Conservation (phyloP, 2,329 filamentous ascomycete species). For the Colletotrichum limetticola region DNA sequence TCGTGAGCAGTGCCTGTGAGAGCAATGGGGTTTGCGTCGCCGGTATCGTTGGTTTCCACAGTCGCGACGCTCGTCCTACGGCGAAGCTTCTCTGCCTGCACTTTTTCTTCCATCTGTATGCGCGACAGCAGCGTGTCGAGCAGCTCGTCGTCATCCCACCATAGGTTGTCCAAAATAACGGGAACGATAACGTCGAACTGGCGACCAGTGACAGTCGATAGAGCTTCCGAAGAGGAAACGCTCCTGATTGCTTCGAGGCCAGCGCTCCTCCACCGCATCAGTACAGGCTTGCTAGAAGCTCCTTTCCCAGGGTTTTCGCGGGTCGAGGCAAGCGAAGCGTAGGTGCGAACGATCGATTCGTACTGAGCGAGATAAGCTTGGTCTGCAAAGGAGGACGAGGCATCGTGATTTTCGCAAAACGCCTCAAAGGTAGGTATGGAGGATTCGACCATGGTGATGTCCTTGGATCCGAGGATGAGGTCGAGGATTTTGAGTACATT, state of each 20-base stretch:
- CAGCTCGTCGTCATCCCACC: conserved; percentile 77
- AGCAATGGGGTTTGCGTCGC: conserved; percentile 74
- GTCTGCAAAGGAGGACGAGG: conserved; percentile 85
- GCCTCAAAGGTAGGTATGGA: conserved; percentile 87
- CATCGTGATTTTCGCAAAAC: conserved; percentile 90
- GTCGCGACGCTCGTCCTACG: conserved; percentile 85
- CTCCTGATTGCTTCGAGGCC: conserved; percentile 84
- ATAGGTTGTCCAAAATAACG: conserved; percentile 87
- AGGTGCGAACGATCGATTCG: conserved; percentile 81
- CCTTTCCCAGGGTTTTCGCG: conserved; percentile 62
- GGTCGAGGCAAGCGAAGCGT: conserved; percentile 82
- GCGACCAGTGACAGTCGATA: conserved; percentile 78
- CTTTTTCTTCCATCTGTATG: conserved; percentile 74
- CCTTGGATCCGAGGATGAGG: conserved; percentile 83
- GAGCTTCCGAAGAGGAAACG: conserved; percentile 81
- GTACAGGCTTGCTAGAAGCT: conserved; percentile 75
- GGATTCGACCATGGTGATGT: conserved; percentile 93
- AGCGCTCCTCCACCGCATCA: conserved; percentile 80
- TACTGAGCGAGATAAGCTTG: conserved; percentile 86
- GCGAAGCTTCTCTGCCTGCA: conserved; percentile 72
- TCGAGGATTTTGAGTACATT: conserved; percentile 88
- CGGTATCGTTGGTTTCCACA: conserved; percentile 75
- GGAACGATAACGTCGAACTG: conserved; percentile 85
- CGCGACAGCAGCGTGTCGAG: conserved; percentile 76
- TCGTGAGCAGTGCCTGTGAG: conserved; percentile 86